Conservation (phyloP, 148 eudicot species). For the Linanthus parryae region DNA sequence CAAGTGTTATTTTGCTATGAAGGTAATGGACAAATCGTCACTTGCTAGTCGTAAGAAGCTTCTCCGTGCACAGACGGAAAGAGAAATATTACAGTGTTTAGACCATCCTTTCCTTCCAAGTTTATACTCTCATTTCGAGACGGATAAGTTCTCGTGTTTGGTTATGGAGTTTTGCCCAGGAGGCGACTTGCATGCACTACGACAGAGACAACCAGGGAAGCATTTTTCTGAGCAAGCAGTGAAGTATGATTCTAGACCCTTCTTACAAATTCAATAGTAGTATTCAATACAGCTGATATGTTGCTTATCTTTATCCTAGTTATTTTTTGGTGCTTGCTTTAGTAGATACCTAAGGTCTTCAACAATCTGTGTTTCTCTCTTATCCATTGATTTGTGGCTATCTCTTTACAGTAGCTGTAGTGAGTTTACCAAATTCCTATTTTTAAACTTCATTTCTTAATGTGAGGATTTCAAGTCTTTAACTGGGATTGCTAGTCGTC, state of each 20-base stretch:
- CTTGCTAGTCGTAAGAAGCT: constrained; percentile 86
- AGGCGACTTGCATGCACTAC: constrained; percentile 83
- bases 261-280: background rate
- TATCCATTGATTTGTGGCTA: background rate
- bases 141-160: constrained; percentile 84
- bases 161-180: constrained; percentile 98
- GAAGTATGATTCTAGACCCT: constrained; percentile 48
- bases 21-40: constrained; percentile 85
- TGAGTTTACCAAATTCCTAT: too few relatives aligned
- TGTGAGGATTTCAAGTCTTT: too few relatives aligned
- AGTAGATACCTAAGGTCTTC: too few relatives aligned
- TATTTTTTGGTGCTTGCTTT: constrained; percentile 6
- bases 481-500: too few relatives aligned
- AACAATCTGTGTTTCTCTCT: too few relatives aligned
- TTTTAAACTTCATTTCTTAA: too few relatives aligned
- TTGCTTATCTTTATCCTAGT: background rate
- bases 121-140: constrained; percentile 76
- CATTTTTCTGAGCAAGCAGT: constrained; percentile 86
- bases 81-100: constrained; percentile 78
- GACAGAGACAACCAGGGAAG: constrained; percentile 90
- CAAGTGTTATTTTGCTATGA: constrained; percentile 88
- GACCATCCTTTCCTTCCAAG: constrained; percentile 95
- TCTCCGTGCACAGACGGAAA: constrained; percentile 82
- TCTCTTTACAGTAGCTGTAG: background rate
- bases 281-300: background rate